Base-by-base conservation (phyloP, 768 basidiomycete genomes). In the Astraeus odoratus region DNA sequence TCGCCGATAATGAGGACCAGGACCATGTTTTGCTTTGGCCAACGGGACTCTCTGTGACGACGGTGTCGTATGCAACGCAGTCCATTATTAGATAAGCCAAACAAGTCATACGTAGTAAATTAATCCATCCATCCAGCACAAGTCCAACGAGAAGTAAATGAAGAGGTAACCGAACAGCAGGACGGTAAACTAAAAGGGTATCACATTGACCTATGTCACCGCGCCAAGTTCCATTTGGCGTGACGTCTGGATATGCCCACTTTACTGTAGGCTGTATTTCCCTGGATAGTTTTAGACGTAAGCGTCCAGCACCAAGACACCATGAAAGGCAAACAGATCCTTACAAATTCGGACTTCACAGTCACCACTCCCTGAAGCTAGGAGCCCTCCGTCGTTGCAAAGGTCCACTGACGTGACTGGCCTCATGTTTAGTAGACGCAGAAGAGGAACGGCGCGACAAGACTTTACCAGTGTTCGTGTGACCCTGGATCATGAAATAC, bases 1-100 rank as follows among this genome's bases (percentile, higher is more conserved):
- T 99, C 96, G 42, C 95, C 95, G 52, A 98, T 91, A 57, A 96
- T 81, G 46, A 98, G 86, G 33, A 99, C 95, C 52, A 98, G 85
- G 82, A 95, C 62, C 62, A 64, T 64, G 51, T 46, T 64, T 55
- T 48, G 23, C 37, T 8, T 23, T 23, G 20, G 13, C 37, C 22
- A 19, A 20, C 13, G 37, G 10, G 10, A 22, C 13, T n/a, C 19
- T 18, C 16, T 39, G 22, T 4, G 36, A 16, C 3, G 12, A 4
- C 22, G 6, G 12, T n/a, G n/a, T 18, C 24, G 22, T 13, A 45
- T 27, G 33, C 4, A 25, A 40, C 29, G 25, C 10, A 25, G 15
- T 33, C 45, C 45, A 34, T 45, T 37, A 51, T 61, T 61, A 60
- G 51, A 50, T 61, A 61, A 61, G 60, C 57, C 3, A 41, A 36